Base-by-base conservation (phyloP, 495 filamentous ascomycete genomes). In the Penicillium turbatum region DNA sequence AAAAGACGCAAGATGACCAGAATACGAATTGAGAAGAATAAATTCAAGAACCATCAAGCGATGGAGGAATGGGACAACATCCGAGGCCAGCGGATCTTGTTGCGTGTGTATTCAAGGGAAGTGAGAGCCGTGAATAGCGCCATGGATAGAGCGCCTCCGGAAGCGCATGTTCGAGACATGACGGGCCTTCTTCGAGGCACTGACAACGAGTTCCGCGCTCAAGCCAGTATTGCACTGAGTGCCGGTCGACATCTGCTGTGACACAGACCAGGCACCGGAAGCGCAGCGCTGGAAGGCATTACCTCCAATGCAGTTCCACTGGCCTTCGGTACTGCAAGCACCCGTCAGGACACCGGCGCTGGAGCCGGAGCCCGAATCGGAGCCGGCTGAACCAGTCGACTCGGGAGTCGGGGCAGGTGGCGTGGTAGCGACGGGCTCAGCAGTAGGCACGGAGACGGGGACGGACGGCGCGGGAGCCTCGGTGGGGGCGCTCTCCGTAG, bases 261-360 rank as follows among this genome's bases (percentile, higher is more conserved):
- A 48, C 6, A 51, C 61, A 9, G 82, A 79, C 86, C 85, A 88
- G 30, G 64, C 49, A 6, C 86, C 85, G 21, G 70, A 76, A 10
- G 84, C 85, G 55, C 86, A 89, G 55, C 84, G 75, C 55, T 76
- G 73, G 67, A 76, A 89, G 13, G 75, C 72, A 7, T 66, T 72
- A 48, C 85, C 85, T 26, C 62, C 71, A 31, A 86, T 73, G 65
- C 86, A 89, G 72, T 86, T 85, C 84, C 83, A 88, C 37, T 66
- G 61, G 48, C 72, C 72, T 42, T 75, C 71, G 3, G 55, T 15
- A 32, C 60, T 65, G 64, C 73, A 79, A 9, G 71, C n/a, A 11
- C 72, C 75, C 34, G 61, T 66, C n/a, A 67, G 56, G 26, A 57
- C 54, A 44, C 69, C 65, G 1, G 54, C 48, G 46, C 42, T 59